phyloP scores from a whole-genome alignment of 768 basidiomycete genomes.

The Dioszegia hungarica region DNA sequence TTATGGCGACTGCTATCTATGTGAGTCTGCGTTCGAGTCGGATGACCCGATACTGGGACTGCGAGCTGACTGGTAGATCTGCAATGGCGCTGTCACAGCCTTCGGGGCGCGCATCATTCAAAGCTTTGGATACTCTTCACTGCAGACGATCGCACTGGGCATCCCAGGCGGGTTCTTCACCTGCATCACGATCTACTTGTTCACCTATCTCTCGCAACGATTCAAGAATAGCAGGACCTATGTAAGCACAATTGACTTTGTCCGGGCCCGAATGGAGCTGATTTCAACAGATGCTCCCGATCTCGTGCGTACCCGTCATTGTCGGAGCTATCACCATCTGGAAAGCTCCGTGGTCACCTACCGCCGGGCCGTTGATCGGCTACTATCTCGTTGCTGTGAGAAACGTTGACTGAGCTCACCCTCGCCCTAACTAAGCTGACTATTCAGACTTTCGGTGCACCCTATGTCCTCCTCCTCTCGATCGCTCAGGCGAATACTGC shows the following conservation, averaged over 20 bases:
- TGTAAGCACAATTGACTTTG: conserved; percentile 21
- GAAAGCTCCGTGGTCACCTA: conserved; percentile 43
- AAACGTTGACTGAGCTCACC: not conserved
- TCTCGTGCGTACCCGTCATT: conserved; percentile 48
- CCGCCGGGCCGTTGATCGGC: conserved; percentile 46
- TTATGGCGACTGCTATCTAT: conserved; percentile 48
- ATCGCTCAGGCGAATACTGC: conserved; percentile 44
- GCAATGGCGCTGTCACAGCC: conserved; percentile 43
- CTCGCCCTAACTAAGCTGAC: not conserved
- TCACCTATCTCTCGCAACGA: conserved; percentile 38
- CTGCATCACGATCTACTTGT: conserved; percentile 45
- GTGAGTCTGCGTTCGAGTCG: conserved; percentile 15
- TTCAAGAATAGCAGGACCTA: conserved; percentile 41
- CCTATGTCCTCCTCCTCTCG: conserved; percentile 48
- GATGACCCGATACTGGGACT: not conserved
- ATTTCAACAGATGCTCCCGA: conserved; percentile 34
- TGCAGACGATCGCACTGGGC: conserved; percentile 39
- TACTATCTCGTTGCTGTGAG: conserved; percentile 44
- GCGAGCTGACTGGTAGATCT: conserved; percentile 22
- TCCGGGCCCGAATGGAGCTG: not conserved
- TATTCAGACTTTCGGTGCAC: conserved; percentile 43
- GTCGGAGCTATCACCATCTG: conserved; percentile 45
- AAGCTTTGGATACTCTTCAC: conserved; percentile 46
- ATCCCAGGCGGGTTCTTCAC: conserved; percentile 50
- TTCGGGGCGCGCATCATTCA: conserved; percentile 50